A percentile compares a stretch with the other conserved stretches of the same genome.
Conservation (phyloP, 257 asterid species). For the Nicotiana obtusifolia region DNA sequence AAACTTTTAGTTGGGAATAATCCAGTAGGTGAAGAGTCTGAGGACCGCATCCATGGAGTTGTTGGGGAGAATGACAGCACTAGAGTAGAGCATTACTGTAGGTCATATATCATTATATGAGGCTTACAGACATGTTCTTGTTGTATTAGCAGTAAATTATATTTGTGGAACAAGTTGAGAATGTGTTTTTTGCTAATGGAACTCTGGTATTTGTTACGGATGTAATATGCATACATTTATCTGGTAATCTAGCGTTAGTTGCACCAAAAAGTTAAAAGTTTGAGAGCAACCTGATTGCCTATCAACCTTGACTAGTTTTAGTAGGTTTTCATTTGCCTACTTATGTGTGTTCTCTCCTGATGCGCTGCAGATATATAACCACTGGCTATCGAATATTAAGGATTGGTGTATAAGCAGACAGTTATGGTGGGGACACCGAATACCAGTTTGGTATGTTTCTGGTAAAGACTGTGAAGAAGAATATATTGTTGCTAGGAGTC, state of each 20-base stretch:
- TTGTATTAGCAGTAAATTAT: not conserved
- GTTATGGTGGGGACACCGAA: constrained; percentile 99
- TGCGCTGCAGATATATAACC: constrained; percentile 68
- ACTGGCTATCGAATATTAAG: constrained; percentile 94
- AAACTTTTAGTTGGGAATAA: not conserved
- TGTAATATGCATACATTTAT: not conserved
- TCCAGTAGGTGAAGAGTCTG: not conserved
- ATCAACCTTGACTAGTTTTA: not conserved
- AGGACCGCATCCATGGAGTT: not conserved
- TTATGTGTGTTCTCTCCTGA: not conserved
- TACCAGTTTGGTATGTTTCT: constrained; percentile 93
- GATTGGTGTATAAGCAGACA: constrained; percentile 99
- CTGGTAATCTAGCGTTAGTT: not conserved
- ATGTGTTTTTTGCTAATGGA: not conserved
- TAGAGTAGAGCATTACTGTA: not conserved
- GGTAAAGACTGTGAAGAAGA: constrained; percentile 87
- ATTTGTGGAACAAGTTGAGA: not conserved
- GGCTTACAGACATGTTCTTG: not conserved
- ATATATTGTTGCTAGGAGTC: constrained; percentile 81
- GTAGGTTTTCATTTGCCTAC: not conserved
- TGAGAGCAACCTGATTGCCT: not conserved
- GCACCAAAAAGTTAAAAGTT: not conserved
- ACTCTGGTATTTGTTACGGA: not conserved
- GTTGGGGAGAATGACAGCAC: not conserved
- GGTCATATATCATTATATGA: constrained; percentile 2